These are phyloP conservation scores for Colletotrichum endophyticum DNA, from an alignment of 2,329 filamentous ascomycete species.

Conservation along the genomic window DNA sequence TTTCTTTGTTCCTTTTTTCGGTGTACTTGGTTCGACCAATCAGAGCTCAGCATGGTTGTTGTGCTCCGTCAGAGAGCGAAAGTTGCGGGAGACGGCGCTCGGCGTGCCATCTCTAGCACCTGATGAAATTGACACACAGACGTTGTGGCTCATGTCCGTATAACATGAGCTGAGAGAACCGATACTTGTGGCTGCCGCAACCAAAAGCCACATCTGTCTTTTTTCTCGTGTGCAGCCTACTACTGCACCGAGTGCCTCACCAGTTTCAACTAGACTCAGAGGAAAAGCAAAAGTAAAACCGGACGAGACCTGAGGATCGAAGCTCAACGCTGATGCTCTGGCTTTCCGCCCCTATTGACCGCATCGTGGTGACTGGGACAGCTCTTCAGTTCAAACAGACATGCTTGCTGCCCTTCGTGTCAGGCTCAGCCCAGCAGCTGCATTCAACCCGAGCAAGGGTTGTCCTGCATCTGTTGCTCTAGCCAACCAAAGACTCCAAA, in stretches of 20 bases:
- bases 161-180: background rate
- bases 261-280: background rate
- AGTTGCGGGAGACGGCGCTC: background rate
- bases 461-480: background rate
- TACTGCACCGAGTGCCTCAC: background rate
- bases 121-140: background rate
- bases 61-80: background rate
- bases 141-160: background rate
- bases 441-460: background rate
- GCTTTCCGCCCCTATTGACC: background rate
- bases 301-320: background rate
- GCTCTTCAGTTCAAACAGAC: background rate
- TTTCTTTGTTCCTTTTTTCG: background rate
- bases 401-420: background rate
- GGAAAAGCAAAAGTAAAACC: background rate
- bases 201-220: background rate
- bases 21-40: background rate
- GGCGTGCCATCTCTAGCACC: background rate
- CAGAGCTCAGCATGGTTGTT: background rate
- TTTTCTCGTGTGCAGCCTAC: background rate
- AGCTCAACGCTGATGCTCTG: background rate
- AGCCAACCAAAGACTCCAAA: constrained; percentile 2
- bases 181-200: background rate
- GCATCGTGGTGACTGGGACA: background rate
- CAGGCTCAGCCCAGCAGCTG: background rate